Evolutionary conservation across 2,329 filamentous ascomycete genomes (phyloP).

Genomic region (Neoscytalidium dimidiatum): DNA sequence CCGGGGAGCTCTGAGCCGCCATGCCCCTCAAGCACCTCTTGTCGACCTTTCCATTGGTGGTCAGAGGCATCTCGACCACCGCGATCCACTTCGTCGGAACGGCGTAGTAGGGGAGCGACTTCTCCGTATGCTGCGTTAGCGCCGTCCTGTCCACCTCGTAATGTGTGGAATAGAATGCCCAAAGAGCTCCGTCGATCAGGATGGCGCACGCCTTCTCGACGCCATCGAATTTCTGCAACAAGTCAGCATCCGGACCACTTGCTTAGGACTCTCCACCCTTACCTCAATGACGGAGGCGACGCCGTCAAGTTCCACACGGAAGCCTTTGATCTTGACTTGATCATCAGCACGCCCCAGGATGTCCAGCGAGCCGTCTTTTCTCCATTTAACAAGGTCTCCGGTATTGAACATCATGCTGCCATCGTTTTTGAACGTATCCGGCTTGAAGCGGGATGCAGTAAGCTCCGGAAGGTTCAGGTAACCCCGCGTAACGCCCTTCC

Average conservation of each 20-base stretch:
- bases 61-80: conserved; percentile 51
- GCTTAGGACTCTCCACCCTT: not conserved
- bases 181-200: conserved; percentile 50
- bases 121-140: conserved; percentile 44
- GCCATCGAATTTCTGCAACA: conserved; percentile 49
- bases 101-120: conserved; percentile 57
- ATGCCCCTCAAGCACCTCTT: conserved; percentile 48
- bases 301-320: conserved; percentile 63
- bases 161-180: conserved; percentile 53
- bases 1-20: conserved; percentile 18
- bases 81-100: conserved; percentile 51
- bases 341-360: conserved; percentile 62
- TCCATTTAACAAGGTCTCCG: conserved; percentile 60
- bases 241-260: conserved; percentile 20
- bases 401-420: conserved; percentile 63
- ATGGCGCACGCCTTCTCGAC: conserved; percentile 53
- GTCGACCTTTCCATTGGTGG: conserved; percentile 60
- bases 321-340: conserved; percentile 65
- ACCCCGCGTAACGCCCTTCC: conserved; percentile 56
- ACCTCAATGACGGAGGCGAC: conserved; percentile 40
- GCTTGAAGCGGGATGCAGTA: conserved; percentile 53
- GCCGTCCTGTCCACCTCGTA: conserved; percentile 29
- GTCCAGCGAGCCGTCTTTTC: conserved; percentile 54
- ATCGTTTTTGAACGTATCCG: conserved; percentile 54
- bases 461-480: conserved; percentile 57